Base-by-base conservation (phyloP, 139 green algal genomes). In the Chlamydomonas incerta region DNA sequence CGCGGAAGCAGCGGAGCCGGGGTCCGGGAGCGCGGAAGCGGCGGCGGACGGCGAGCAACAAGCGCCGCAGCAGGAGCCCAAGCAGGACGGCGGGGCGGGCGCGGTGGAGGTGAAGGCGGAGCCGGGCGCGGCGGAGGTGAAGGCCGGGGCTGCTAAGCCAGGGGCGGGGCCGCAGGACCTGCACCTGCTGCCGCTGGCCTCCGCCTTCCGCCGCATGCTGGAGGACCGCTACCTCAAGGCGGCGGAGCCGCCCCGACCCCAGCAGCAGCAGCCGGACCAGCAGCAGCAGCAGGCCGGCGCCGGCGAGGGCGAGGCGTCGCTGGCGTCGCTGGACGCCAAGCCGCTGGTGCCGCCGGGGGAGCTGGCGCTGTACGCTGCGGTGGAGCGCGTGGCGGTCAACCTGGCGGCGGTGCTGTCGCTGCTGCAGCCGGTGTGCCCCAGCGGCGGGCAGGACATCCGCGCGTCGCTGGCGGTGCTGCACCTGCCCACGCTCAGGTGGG, bases 361-460 rank as follows among this genome's bases (percentile, higher is more conserved):
- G 63, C 24, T 33, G 74, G 24, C 41, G 41, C 41, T 50, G 41
- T 13, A 8, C 41, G 41, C 41, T 5, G 41, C 41, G 60, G 17
- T 83, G 65, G 29, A 29, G 20, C 41, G 21, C 29, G 65, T 74
- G 46, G 41, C 29, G 17, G 5, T 18, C 28, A 83, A 83, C 63
- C 77, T 83, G 37, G 77, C 77, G 37, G 37, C 29, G 63, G 63
- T 83, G 77, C 47, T 83, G 63, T 67, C 41, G 18, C 21, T 74
- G 47, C 63, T 83, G 77, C 77, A 73, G 77, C 77, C 77, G 18
- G 63, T 83, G 62, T 83, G 63, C 63, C 63, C 77, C 46, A 28
- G 13, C 9, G 63, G 46, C 28, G 77, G 77, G 3, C 29, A 33
- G 41, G 60, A 72, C 9, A 26, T 83, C 41, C 77, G 77, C 5